Evolutionary conservation across 2,329 filamentous ascomycete species (phyloP), one percentile per base, ranked within the genome.

Genomic region (Monosporascus ibericus): DNA sequence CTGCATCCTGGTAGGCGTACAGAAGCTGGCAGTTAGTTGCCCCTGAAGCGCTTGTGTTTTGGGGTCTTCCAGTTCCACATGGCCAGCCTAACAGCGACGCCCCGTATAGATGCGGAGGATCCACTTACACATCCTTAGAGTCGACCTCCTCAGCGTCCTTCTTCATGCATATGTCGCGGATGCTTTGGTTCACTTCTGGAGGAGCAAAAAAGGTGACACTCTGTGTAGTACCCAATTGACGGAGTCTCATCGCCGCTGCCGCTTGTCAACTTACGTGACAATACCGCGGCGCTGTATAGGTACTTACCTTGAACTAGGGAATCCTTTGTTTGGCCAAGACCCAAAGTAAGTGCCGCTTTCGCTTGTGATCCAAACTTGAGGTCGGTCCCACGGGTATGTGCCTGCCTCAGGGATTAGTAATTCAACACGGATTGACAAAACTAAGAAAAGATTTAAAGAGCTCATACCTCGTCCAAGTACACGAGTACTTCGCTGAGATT

Each of bases 171-270:
- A 76, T 49, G 51, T 84, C 78, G 0, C 78, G 58, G 34, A 88
- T 85, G 54, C 77, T 84, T 27, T 81, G 78, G 36, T 85, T 73
- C 0, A 86, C 82, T 59, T 87, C 83, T 0, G 77, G 79, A 2
- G 72, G 60, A 46, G 60, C 58, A n/a, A 58, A 62, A 48, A 85
- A 79, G 15, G 68, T 64, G 0, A 86, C 65, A 0, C 78, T 78
- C 52, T 87, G 82, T 0, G 77, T 78, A 0, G 73, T 69, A 0
- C 70, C 72, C 0, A 88, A 69, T 40, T 86, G 78, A 2, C 85
- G 73, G 1, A 88, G 63, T 53, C 85, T 70, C 84, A 88, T 87
- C 0, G 84, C 82, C 50, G 84, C 84, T 80, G 52, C n/a, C 1
- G 8, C 30, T n/a, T 15, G 8, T 59, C 55, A 58, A 48, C 1